These are phyloP conservation scores for Neonectria faginata DNA, from an alignment of 2,329 filamentous ascomycete genomes.

Conservation along the genomic window DNA sequence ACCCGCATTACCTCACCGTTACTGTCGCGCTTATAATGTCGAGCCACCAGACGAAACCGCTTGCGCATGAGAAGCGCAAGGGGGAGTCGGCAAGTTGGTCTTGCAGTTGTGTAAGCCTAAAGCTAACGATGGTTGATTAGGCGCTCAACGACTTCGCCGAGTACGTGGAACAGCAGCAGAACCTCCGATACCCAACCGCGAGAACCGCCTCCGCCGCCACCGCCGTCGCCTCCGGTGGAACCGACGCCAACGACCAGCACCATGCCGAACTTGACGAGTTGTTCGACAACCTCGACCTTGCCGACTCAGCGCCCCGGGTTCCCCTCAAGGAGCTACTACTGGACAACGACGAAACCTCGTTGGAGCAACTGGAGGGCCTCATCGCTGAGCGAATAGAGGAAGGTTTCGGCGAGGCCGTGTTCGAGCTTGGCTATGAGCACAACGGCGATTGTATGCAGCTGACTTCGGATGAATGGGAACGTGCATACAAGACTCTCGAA, in stretches of 20 bases:
- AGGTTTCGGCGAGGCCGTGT: conserved; percentile 88
- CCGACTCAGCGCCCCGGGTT: conserved; percentile 75
- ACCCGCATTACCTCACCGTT: conserved; percentile 42
- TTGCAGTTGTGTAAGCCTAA: not conserved
- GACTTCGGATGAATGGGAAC: conserved; percentile 78
- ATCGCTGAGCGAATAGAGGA: conserved; percentile 79
- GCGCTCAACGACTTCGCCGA: conserved; percentile 97
- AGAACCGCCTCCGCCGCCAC: conserved; percentile 45
- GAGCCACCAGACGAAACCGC: conserved; percentile 68
- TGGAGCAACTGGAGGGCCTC: conserved; percentile 72
- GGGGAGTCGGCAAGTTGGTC: conserved; percentile 78
- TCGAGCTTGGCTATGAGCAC: conserved; percentile 93
- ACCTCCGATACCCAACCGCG: conserved; percentile 69
- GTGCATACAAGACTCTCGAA: conserved; percentile 74
- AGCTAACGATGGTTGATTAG: conserved; percentile 48
- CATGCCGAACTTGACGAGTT: conserved; percentile 92
- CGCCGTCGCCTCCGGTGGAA: conserved; percentile 44
- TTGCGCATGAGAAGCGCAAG: conserved; percentile 83
- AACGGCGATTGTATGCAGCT: conserved; percentile 88
- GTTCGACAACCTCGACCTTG: conserved; percentile 86
- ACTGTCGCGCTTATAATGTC: conserved; percentile 58
- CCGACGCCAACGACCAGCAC: conserved; percentile 58
- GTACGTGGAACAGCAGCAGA: conserved; percentile 95
- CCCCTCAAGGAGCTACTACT: conserved; percentile 83
- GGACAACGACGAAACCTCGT: conserved; percentile 68